phyloP scores from a whole-genome alignment of 108 stramenopile species.

The Phaeodactylum tricornutum region DNA sequence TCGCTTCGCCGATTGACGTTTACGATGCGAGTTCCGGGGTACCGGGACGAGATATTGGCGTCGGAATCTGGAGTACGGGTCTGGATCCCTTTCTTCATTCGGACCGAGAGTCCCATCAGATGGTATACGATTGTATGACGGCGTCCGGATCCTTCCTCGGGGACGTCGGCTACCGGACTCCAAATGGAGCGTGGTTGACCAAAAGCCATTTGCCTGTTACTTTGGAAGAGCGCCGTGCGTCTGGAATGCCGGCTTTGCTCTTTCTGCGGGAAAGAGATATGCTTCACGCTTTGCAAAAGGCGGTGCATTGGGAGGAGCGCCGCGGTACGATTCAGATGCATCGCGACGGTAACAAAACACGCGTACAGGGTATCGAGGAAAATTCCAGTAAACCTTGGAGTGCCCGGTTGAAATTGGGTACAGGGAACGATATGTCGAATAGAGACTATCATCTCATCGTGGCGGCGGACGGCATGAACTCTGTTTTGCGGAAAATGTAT shows the following conservation, averaged over 20 bases:
- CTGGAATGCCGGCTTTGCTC: slow-evolving; percentile 33
- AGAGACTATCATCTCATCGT: slow-evolving; percentile 73
- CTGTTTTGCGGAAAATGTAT: slow-evolving; percentile 50
- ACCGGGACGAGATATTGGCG: slow-evolving; percentile 57
- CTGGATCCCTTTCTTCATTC: slow-evolving; percentile 45
- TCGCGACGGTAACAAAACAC: slow-evolving; percentile 8
- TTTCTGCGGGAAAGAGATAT: slow-evolving; percentile 74
- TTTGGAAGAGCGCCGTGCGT: slow-evolving; percentile 8
- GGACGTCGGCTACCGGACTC: slow-evolving; percentile 74
- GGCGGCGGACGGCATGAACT: slow-evolving; percentile 74
- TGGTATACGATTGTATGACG: slow-evolving; percentile 35
- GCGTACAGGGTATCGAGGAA: slow-evolving; percentile 38
- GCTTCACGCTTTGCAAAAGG: slow-evolving; percentile 40
- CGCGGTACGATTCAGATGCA: slow-evolving; percentile 47
- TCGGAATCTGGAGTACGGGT: slow-evolving; percentile 82
- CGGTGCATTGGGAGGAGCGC: slow-evolving; percentile 43
- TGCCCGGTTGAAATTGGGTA: slow-evolving; percentile 20
- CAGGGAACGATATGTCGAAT: slow-evolving; percentile 16
- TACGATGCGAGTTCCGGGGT: slow-evolving; percentile 35
- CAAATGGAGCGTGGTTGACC: slow-evolving; percentile 71
- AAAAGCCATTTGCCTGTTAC: slow-evolving; percentile 41
- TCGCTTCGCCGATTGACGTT: slow-evolving; percentile 68
- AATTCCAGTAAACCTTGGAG: slow-evolving; percentile 37
- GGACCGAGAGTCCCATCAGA: slow-evolving; percentile 41
- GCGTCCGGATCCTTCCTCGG: slow-evolving; percentile 34